phyloP scores from a whole-genome alignment of 148 eudicot species.

The Rhododendron henanense region DNA sequence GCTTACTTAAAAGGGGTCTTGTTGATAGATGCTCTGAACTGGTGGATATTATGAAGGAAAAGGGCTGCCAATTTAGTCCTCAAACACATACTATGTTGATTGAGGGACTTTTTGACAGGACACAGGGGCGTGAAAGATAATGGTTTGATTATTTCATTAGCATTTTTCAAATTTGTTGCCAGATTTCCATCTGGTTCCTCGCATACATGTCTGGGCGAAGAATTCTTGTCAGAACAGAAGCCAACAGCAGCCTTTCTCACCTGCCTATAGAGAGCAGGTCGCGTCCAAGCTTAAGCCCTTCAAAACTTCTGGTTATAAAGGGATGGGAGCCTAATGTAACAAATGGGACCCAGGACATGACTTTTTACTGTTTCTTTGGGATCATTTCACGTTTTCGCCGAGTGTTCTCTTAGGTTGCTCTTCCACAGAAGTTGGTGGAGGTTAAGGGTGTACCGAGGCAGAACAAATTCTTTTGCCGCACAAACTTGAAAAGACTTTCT shows the following conservation, averaged over 20 bases:
- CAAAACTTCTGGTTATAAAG: neutral
- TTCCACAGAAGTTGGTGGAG: constrained; percentile 1
- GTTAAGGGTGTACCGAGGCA: neutral
- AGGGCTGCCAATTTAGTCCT: constrained; percentile 49
- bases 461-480: neutral
- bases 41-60: constrained; percentile 55
- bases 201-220: neutral
- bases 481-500: neutral
- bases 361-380: neutral
- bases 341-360: neutral
- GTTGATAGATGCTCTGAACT: constrained; percentile 55
- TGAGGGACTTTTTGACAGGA: constrained; percentile 36
- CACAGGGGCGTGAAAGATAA: constrained; percentile 16
- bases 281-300: neutral
- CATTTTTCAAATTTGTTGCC: neutral
- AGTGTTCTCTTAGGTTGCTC: neutral
- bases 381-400: neutral
- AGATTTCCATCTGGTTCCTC: neutral
- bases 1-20: constrained; percentile 58
- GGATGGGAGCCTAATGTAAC: neutral
- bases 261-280: neutral
- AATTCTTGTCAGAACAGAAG: neutral
- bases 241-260: neutral
- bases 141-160: neutral
- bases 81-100: constrained; percentile 49